phyloP scores from a whole-genome alignment of 2,329 filamentous ascomycete species.

The Ascochyta lentis region DNA sequence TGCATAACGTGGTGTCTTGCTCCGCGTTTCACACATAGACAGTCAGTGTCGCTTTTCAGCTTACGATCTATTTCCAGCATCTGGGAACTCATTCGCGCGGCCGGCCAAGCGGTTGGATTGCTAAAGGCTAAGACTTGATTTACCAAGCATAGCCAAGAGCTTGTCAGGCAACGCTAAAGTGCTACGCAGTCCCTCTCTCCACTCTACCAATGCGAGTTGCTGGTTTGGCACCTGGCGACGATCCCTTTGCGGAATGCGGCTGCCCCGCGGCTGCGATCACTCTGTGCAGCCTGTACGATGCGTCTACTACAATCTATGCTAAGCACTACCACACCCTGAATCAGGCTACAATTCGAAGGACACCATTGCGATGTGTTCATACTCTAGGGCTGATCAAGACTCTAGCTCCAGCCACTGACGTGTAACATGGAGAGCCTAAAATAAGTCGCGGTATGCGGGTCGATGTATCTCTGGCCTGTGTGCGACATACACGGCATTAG shows the following conservation, averaged over 20 bases:
- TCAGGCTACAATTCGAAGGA: neutral
- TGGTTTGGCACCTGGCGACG: neutral
- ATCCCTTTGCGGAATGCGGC: neutral
- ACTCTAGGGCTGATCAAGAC: constrained; percentile 10
- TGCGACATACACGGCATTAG: constrained; percentile 6
- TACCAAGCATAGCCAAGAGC: neutral
- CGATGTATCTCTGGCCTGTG: neutral
- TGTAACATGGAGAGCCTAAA: constrained; percentile 6
- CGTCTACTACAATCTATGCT: neutral
- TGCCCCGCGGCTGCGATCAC: neutral
- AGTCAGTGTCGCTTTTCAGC: neutral
- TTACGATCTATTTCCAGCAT: constrained; percentile 5
- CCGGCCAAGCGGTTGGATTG: neutral
- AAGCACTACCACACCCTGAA: neutral
- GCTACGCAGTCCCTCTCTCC: neutral
- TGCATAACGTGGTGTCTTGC: neutral
- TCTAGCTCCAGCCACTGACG: constrained; percentile 6
- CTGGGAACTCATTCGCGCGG: neutral
- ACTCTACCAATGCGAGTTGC: neutral
- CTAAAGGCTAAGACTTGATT: neutral
- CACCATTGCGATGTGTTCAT: neutral
- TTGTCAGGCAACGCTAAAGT: neutral
- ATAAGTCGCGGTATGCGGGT: constrained; percentile 12
- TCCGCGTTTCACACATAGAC: neutral
- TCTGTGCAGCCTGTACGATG: constrained; percentile 1